Evolutionary conservation across 306 rosid genomes (phyloP).

Genomic region (Hippophae rhamnoides): DNA sequence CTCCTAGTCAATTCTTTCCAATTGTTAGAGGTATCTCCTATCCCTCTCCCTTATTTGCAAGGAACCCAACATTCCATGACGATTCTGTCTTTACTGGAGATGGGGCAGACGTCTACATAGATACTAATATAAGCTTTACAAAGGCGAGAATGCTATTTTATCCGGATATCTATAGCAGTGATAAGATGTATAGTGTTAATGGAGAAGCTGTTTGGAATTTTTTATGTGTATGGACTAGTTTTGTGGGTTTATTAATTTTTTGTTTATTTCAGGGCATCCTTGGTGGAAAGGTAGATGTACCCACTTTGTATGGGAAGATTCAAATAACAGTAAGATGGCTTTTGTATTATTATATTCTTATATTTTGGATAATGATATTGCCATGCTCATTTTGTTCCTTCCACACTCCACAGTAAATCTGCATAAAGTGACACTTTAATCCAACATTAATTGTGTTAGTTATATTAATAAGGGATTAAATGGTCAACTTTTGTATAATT

Average conservation of each 20-base stretch:
- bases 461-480: too few species aligned
- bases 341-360: constrained; percentile 1
- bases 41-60: too few species aligned
- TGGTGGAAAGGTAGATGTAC: constrained; percentile 88
- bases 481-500: too few species aligned
- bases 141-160: constrained; percentile 42
- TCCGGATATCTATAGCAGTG: constrained; percentile 7
- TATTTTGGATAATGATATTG: constrained; percentile 3
- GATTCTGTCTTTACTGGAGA: constrained; percentile 73
- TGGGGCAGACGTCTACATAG: constrained; percentile 83
- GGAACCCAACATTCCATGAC: constrained; percentile 14
- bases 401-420: not conserved
- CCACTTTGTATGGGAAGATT: constrained; percentile 67
- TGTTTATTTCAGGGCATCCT: constrained; percentile 70
- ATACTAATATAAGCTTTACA: constrained; percentile 89
- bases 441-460: too few species aligned
- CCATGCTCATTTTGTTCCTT: not conserved
- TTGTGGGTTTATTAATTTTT: constrained; percentile 12
- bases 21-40: too few species aligned
- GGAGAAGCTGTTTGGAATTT: not conserved
- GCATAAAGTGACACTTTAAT: not conserved
- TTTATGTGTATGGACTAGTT: not conserved
- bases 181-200: not conserved
- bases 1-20: too few species aligned
- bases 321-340: constrained; percentile 53